Percentiles rank a stretch among this genome's conserved stretches.
Evolutionary conservation across 805 yeast genomes (phyloP).

Genomic region (Wickerhamomyces queroliae): DNA sequence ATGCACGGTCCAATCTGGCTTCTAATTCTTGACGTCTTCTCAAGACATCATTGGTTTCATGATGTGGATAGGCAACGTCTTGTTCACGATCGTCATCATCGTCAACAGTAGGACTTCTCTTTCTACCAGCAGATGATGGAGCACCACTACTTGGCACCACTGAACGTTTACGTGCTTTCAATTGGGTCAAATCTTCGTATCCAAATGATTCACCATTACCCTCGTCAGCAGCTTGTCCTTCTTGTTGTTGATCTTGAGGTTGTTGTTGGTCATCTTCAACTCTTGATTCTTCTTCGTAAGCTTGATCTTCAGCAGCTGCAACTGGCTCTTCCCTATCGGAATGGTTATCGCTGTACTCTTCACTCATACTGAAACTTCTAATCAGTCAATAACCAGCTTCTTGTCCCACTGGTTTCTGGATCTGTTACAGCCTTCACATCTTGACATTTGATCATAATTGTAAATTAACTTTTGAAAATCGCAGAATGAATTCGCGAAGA

Average conservation of each 20-base stretch:
- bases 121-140: not conserved
- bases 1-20: conserved; percentile 70
- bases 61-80: conserved; percentile 2
- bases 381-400: too few relatives aligned
- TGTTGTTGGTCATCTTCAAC: conserved; percentile 24
- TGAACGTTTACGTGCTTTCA: conserved; percentile 18
- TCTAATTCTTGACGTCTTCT: conserved; percentile 74
- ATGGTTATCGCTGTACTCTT: too few relatives aligned
- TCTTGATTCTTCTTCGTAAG: conserved; percentile 4
- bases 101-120: conserved; percentile 8
- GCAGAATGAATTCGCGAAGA: too few relatives aligned
- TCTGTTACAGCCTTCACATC: too few relatives aligned
- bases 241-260: conserved; percentile 1
- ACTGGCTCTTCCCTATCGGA: too few relatives aligned
- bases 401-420: too few relatives aligned
- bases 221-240: conserved; percentile 2
- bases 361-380: too few relatives aligned
- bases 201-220: conserved; percentile 17
- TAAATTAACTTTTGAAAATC: too few relatives aligned
- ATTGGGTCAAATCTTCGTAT: conserved; percentile 18
- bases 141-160: too few relatives aligned
- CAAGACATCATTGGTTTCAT: conserved; percentile 19
- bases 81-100: conserved; percentile 22
- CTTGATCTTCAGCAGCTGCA: conserved; percentile 1
- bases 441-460: too few relatives aligned